Conservation (phyloP, 148 eudicot genomes). For the Dysphania ambrosioides region DNA sequence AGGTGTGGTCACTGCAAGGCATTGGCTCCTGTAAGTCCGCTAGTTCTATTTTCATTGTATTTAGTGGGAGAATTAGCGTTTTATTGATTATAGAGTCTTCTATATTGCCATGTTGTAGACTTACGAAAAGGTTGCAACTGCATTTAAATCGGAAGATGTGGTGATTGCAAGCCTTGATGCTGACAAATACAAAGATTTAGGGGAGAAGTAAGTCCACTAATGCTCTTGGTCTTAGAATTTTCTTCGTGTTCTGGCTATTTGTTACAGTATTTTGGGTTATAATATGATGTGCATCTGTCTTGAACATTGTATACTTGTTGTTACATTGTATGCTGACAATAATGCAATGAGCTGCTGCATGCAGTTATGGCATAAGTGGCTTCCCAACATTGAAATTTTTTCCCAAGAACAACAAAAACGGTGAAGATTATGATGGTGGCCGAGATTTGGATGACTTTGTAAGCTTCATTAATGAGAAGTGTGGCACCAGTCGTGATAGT, state of each 20-base stretch:
- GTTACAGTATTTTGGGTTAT: neutral
- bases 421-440: constrained; percentile 94
- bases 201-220: constrained; percentile 62
- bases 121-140: constrained; percentile 90
- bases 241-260: neutral
- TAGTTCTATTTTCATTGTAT: neutral
- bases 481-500: constrained; percentile 84
- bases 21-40: constrained; percentile 90
- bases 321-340: neutral
- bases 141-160: constrained; percentile 70
- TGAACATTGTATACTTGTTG: neutral
- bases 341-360: constrained; percentile 18
- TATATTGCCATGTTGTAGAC: constrained; percentile 38
- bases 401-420: constrained; percentile 89
- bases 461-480: constrained; percentile 76
- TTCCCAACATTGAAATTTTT: constrained; percentile 92
- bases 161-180: constrained; percentile 96
- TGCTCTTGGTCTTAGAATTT: neutral
- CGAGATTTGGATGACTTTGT: constrained; percentile 82
- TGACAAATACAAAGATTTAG: constrained; percentile 75
- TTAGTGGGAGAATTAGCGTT: neutral
- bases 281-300: neutral
- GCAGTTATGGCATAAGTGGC: constrained; percentile 89
- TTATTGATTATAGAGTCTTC: constrained; percentile 4
- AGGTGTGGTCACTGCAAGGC: constrained; percentile 99